Conservation (phyloP, 1,139 yeast genomes). For the Candida sojae region DNA sequence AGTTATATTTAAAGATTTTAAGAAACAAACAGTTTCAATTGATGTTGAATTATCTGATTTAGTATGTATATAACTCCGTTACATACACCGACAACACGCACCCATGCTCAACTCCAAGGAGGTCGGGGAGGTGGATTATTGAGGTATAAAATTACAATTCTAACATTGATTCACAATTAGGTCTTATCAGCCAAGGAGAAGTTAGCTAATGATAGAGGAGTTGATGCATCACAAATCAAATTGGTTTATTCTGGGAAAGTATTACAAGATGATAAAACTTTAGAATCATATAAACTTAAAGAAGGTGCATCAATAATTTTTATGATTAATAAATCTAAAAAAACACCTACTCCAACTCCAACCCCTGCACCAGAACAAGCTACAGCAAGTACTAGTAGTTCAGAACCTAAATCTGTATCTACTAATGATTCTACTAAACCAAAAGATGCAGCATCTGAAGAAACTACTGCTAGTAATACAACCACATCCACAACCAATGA, state of each 20-base stretch:
- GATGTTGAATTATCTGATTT: slow-evolving; percentile 73
- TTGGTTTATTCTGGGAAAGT: slow-evolving; percentile 93
- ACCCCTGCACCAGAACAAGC: slow-evolving; percentile 16
- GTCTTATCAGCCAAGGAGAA: slow-evolving; percentile 71
- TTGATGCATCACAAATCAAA: slow-evolving; percentile 77
- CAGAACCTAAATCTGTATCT: slow-evolving; percentile 21
- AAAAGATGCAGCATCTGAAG: slow-evolving; percentile 17
- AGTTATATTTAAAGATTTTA: slow-evolving; percentile 85
- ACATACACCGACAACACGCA: no score
- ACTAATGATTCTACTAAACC: slow-evolving; percentile 16
- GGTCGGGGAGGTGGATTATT: no score
- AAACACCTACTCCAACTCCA: slow-evolving; percentile 25
- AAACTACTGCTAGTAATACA: slow-evolving; percentile 1
- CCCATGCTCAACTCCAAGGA: no score
- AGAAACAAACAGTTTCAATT: slow-evolving; percentile 82
- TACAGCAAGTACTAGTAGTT: slow-evolving; percentile 10
- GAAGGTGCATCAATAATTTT: slow-evolving; percentile 91
- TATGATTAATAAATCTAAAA: slow-evolving; percentile 70
- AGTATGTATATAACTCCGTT: slow-evolving; percentile 39
- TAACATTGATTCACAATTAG: slow-evolving; percentile 24
- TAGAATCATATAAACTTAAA: slow-evolving; percentile 73
- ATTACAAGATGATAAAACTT: slow-evolving; percentile 76
- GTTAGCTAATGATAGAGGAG: slow-evolving; percentile 66
- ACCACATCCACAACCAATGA: slow-evolving; percentile 17
- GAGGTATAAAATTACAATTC: background rate